Conservation (phyloP, 805 yeast species). For the Zygosaccharomyces gambellarensis region DNA sequence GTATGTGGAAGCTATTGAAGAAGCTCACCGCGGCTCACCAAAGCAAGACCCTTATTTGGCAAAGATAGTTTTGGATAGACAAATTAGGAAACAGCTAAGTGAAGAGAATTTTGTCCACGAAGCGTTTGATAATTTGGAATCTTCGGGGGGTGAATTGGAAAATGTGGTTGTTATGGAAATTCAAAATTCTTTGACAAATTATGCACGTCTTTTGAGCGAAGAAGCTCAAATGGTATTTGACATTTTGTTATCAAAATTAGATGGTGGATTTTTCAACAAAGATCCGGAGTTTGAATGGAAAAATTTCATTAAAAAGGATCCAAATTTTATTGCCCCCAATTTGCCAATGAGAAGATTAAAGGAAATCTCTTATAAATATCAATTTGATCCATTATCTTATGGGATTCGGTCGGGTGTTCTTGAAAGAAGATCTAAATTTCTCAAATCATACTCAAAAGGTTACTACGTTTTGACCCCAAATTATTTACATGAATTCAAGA, state of each 20-base stretch:
- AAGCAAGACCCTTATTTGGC: constrained; percentile 77
- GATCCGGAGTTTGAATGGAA: constrained; percentile 88
- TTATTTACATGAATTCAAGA: constrained; percentile 84
- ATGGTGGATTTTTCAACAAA: constrained; percentile 64
- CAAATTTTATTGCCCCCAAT: constrained; percentile 60
- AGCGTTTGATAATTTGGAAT: constrained; percentile 81
- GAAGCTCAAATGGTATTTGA: constrained; percentile 71
- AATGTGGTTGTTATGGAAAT: constrained; percentile 81
- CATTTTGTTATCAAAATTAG: constrained; percentile 59
- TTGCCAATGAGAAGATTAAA: constrained; percentile 56
- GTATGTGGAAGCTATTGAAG: constrained; percentile 60
- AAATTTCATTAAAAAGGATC: constrained; percentile 67
- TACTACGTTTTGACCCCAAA: constrained; percentile 89
- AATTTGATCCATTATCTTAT: constrained; percentile 60
- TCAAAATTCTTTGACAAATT: constrained; percentile 72
- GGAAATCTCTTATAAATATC: constrained; percentile 63
- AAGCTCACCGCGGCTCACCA: constrained; percentile 45
- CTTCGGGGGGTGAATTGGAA: constrained; percentile 83
- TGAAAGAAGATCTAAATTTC: constrained; percentile 85
- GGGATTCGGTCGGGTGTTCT: constrained; percentile 73
- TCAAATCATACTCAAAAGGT: constrained; percentile 85
- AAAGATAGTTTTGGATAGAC: constrained; percentile 66
- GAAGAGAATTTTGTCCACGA: constrained; percentile 87
- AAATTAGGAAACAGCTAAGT: constrained; percentile 66
- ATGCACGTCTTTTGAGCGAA: constrained; percentile 64